Evolutionary conservation across 768 basidiomycete species (phyloP).

Genomic region (Pleurotus platypus): DNA sequence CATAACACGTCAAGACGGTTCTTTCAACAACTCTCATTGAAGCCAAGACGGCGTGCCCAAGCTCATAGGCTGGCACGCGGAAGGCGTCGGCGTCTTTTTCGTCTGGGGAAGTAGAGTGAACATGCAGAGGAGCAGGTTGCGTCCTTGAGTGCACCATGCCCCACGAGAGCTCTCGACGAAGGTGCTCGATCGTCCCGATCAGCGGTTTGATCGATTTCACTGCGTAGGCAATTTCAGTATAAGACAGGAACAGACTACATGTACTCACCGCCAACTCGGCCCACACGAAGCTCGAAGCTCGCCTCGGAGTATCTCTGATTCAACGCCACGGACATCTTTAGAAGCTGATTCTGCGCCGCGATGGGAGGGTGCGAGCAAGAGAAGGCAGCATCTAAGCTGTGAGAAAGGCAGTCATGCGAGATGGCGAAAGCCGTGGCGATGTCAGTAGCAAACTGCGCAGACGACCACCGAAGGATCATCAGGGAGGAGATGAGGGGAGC

Average conservation of each 20-base stretch:
- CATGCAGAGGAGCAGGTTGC: slow-evolving; percentile 11
- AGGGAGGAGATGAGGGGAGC: slow-evolving; percentile 33
- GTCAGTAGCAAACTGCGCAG: slow-evolving; percentile 38
- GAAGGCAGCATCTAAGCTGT: slow-evolving; percentile 25
- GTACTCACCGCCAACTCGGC: slow-evolving; percentile 37
- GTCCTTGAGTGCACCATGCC: slow-evolving; percentile 30
- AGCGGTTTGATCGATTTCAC: slow-evolving; percentile 41
- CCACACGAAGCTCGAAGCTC: slow-evolving; percentile 41
- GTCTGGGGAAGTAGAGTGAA: slow-evolving; percentile 10
- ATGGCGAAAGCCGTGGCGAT: slow-evolving; percentile 29
- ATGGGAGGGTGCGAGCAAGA: slow-evolving; percentile 11
- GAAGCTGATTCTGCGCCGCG: slow-evolving; percentile 20
- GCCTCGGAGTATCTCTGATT: slow-evolving; percentile 41
- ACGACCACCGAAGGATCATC: slow-evolving; percentile 36
- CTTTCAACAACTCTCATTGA: slow-evolving; percentile 31
- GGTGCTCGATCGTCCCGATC: slow-evolving; percentile 39
- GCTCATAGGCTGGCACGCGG: slow-evolving; percentile 22
- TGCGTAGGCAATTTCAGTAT: slow-evolving; percentile 11
- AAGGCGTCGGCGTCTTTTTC: slow-evolving; percentile 16
- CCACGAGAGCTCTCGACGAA: slow-evolving; percentile 42
- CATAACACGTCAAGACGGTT: slow-evolving; percentile 26
- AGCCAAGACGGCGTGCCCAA: slow-evolving; percentile 30
- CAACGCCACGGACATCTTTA: slow-evolving; percentile 32
- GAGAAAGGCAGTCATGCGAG: slow-evolving; percentile 28
- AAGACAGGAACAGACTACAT: neutral